These are phyloP conservation scores for Stagonosporopsis tanaceti DNA, from an alignment of 2,329 filamentous ascomycete species.

Conservation along the genomic window DNA sequence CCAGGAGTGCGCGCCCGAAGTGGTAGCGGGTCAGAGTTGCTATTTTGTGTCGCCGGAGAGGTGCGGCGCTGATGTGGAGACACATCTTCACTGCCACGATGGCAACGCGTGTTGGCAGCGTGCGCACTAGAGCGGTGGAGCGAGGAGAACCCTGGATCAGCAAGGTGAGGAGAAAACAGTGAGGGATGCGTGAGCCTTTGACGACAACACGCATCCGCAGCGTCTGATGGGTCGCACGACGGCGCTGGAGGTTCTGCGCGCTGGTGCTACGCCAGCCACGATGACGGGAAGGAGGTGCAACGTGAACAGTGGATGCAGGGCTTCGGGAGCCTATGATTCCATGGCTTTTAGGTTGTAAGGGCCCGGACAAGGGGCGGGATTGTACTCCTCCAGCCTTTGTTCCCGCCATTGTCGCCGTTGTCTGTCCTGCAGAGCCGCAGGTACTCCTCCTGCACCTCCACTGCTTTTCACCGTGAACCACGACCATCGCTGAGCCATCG, in stretches of 20 bases:
- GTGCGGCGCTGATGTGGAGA: constrained; percentile 14
- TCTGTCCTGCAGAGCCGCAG: constrained; percentile 4
- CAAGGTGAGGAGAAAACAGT: constrained; percentile 8
- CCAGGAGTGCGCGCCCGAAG: constrained; percentile 5
- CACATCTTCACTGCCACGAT: constrained; percentile 18
- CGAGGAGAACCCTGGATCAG: constrained; percentile 15
- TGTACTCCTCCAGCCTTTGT: constrained; percentile 17
- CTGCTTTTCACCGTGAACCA: constrained; percentile 14
- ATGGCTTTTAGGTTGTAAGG: constrained; percentile 1
- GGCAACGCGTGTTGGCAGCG: constrained; percentile 16
- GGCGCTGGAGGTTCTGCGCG: constrained; percentile 16
- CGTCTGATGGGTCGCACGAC: constrained; percentile 5
- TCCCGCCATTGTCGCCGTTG: constrained; percentile 5
- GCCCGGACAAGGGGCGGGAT: constrained; percentile 17
- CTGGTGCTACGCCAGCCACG: constrained; percentile 43
- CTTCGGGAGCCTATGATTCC: constrained; percentile 26
- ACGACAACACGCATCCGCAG: constrained; percentile 12
- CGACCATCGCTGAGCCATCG: constrained; percentile 11
- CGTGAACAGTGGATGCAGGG: constrained; percentile 29
- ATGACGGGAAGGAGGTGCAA: constrained; percentile 27
- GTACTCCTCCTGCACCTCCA: constrained; percentile 1
- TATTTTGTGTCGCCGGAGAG: constrained; percentile 5
- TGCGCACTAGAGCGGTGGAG: constrained; percentile 6
- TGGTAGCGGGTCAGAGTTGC: constrained; percentile 6
- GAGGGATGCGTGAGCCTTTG: constrained; percentile 15